Conservation (phyloP, 2,329 filamentous ascomycete species). For the Phaeosphaeria sp. region DNA sequence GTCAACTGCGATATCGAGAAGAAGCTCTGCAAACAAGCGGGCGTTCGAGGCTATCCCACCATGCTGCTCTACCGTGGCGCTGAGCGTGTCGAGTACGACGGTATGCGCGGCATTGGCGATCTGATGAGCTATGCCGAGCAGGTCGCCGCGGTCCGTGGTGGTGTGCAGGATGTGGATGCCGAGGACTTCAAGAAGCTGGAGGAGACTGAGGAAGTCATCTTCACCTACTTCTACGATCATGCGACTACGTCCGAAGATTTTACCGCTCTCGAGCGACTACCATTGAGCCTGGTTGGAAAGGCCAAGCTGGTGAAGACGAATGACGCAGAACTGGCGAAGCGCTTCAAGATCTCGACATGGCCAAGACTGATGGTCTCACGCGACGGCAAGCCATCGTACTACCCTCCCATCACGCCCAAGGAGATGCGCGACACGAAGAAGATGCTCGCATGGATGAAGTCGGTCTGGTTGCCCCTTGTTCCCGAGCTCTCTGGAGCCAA, state of each 20-base stretch:
- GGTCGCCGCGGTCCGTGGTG: conserved; percentile 76
- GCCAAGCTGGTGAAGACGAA: conserved; percentile 92
- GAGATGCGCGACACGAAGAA: conserved; percentile 89
- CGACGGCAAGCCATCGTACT: conserved; percentile 89
- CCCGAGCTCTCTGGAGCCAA: conserved; percentile 92
- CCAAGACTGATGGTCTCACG: conserved; percentile 89
- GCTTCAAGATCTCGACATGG: conserved; percentile 97
- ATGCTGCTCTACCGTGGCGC: conserved; percentile 91
- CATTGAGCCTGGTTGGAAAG: conserved; percentile 86
- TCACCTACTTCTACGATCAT: conserved; percentile 97
- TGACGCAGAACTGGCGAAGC: conserved; percentile 74
- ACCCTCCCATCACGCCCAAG: conserved; percentile 81
- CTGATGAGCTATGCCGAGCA: conserved; percentile 86
- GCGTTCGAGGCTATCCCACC: conserved; percentile 81
- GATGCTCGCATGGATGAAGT: conserved; percentile 91
- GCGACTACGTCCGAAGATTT: conserved; percentile 95
- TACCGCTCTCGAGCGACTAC: conserved; percentile 81
- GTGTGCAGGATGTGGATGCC: conserved; percentile 82
- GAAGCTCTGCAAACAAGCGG: conserved; percentile 90
- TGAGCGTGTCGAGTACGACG: conserved; percentile 91
- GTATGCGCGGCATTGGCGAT: conserved; percentile 89
- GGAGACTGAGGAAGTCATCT: conserved; percentile 92
- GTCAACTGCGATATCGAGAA: conserved; percentile 92
- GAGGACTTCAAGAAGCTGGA: conserved; percentile 81
- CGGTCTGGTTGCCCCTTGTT: conserved; percentile 94